A percentile compares a stretch with the other conserved stretches of the same genome.
Conservation (phyloP, 2,329 filamentous ascomycete species). For the Pseudogymnoascus sp. region DNA sequence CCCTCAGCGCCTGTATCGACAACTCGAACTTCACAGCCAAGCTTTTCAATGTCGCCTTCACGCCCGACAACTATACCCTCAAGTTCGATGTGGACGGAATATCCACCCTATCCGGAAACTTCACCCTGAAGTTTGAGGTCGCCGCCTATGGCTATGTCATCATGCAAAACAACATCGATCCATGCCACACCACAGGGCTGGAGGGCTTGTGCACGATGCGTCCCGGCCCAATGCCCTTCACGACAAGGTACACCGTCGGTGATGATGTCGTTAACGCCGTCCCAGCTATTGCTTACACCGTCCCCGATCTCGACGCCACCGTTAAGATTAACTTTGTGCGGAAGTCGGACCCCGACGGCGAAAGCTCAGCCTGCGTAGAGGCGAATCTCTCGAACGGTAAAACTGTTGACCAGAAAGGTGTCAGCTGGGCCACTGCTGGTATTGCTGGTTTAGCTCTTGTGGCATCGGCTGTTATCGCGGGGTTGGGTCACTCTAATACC, state of each 20-base stretch:
- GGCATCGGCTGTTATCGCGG: conserved; percentile 82
- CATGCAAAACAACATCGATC: conserved; percentile 61
- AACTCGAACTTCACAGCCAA: conserved; percentile 82
- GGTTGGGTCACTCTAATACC: conserved; percentile 85
- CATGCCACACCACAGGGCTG: conserved; percentile 60
- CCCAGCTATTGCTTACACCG: conserved; percentile 77
- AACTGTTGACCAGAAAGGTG: conserved; percentile 80
- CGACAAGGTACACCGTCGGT: conserved; percentile 59
- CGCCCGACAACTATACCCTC: conserved; percentile 65
- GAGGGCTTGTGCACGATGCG: conserved; percentile 85
- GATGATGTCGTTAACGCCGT: conserved; percentile 54
- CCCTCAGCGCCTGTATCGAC: conserved; percentile 75
- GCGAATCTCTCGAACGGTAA: conserved; percentile 84
- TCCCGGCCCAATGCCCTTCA: conserved; percentile 70
- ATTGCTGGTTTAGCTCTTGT: conserved; percentile 78
- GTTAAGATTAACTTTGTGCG: conserved; percentile 70
- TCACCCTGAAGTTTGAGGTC: conserved; percentile 68
- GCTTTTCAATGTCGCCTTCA: conserved; percentile 79
- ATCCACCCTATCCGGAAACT: conserved; percentile 75
- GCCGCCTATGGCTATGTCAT: conserved; percentile 77
- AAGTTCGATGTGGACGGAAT: conserved; percentile 71
- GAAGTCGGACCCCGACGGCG: conserved; percentile 33
- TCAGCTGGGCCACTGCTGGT: conserved; percentile 83
- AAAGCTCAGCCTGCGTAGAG: conserved; percentile 76
- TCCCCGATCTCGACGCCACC: conserved; percentile 84